Evolutionary conservation across 2,329 filamentous ascomycete genomes (phyloP), one percentile per base, ranked within the genome.

Genomic region (Alternaria sp.): DNA sequence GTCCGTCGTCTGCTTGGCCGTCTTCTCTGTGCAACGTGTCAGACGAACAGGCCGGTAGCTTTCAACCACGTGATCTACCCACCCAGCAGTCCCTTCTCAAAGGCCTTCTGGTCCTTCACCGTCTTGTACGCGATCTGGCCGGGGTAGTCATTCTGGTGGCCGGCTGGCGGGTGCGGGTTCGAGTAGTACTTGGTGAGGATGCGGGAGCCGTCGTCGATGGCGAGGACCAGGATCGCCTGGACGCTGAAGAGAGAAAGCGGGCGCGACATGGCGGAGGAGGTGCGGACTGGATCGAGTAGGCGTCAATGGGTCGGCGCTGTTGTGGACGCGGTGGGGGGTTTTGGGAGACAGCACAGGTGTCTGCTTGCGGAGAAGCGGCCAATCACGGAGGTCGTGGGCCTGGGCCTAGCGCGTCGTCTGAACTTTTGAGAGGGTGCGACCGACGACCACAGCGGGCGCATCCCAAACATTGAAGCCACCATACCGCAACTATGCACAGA

Each of bases 141-240:
- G 49, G 87, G 87, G 74, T 86, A 87, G 76, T 87, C 83, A 71
- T 82, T 83, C 56, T 87, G 83, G 71, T 87, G 85, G 73, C 84
- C 84, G 84, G 91, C 81, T 80, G 91, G 84, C 81, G 84, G 81
- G 78, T 92, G 90, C 63, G 90, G 90, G 68, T 89, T 86, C 66
- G 85, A 86, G 86, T 95, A 97, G 88, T 97, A 97, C 86, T 97
- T 97, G 77, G 93, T 89, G 80, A 97, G 93, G 83, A 98, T 92
- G 81, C 95, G 89, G 65, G 91, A 91, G 78, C 92, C 92, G 81
- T 98, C 95, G 82, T 97, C 93, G 65, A 90, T 90, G 76, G 91
- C 79, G 23, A 85, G 79, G 67, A 85, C 75, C 58, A 85, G 81
- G 70, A 86, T 83, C 28, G 84, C 84, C 69, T 84, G 83, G 70